Percentiles rank a stretch among this genome's conserved stretches.
phyloP scores from a whole-genome alignment of 176 grass and related monocot genomes.

The Zoysia japonica region DNA sequence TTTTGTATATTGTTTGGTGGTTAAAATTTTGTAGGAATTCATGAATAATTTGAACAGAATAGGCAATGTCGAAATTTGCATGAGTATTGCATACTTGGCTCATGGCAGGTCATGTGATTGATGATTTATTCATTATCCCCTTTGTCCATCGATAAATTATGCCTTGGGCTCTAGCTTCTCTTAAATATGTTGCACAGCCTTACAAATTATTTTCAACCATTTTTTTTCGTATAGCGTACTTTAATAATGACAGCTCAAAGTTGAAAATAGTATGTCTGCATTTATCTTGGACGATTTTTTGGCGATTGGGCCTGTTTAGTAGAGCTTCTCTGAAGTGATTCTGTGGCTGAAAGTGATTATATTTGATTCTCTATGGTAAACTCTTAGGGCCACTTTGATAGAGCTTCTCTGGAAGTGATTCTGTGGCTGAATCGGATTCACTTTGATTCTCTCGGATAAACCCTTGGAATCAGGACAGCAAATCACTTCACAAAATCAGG shows the following conservation, averaged over 20 bases:
- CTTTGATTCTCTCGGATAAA: no score
- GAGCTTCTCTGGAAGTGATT: no score
- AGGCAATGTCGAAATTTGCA: background rate
- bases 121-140: constrained; percentile 16
- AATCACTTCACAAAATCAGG: no score
- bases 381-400: no score
- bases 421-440: no score
- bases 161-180: background rate
- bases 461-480: no score
- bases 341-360: no score
- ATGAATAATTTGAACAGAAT: background rate
- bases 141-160: constrained; percentile 1
- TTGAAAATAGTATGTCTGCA: background rate
- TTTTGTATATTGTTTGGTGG: background rate
- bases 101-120: background rate
- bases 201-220: background rate
- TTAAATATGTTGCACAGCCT: background rate
- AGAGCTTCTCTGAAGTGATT: no score
- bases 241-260: background rate
- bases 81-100: background rate
- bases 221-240: background rate
- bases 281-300: background rate
- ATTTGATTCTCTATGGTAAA: no score
- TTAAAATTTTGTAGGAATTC: background rate
- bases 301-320: background rate